Evolutionary conservation across 2,329 filamentous ascomycete genomes (phyloP).

Genomic region (Fusarium sp.): DNA sequence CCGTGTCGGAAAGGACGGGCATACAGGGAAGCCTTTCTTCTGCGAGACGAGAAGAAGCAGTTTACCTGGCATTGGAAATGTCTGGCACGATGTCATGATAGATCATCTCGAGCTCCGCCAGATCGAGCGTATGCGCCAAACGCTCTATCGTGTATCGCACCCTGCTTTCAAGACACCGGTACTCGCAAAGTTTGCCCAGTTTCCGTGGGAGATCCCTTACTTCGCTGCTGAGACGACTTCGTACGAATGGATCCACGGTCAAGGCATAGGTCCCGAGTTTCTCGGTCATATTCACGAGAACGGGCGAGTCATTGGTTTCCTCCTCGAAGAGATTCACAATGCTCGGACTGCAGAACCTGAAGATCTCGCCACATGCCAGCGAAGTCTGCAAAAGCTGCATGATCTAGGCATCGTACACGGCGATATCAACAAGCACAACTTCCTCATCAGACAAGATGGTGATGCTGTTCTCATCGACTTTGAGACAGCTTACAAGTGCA

Average conservation of each 20-base stretch:
- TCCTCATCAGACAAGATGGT: constrained; percentile 42
- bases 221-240: constrained; percentile 46
- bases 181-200: constrained; percentile 43
- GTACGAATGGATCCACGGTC: constrained; percentile 44
- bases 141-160: constrained; percentile 41
- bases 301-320: constrained; percentile 44
- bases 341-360: constrained; percentile 40
- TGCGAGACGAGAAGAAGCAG: constrained; percentile 32
- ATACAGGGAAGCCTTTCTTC: constrained; percentile 42
- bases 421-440: constrained; percentile 49
- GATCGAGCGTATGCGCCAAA: constrained; percentile 38
- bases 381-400: constrained; percentile 41
- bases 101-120: constrained; percentile 48
- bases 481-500: constrained; percentile 44
- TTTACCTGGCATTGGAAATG: constrained; percentile 45
- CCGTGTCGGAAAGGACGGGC: constrained; percentile 43
- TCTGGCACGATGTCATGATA: constrained; percentile 48
- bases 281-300: constrained; percentile 46
- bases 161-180: constrained; percentile 35
- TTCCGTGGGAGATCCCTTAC: constrained; percentile 44
- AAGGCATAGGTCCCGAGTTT: constrained; percentile 44
- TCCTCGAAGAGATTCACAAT: constrained; percentile 39
- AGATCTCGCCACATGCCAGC: constrained; percentile 44
- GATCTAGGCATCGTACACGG: constrained; percentile 46
- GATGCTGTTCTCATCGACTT: constrained; percentile 46